These are phyloP conservation scores for Dactylellina leptospora DNA, from an alignment of 2,329 filamentous ascomycete species.

Conservation along the genomic window DNA sequence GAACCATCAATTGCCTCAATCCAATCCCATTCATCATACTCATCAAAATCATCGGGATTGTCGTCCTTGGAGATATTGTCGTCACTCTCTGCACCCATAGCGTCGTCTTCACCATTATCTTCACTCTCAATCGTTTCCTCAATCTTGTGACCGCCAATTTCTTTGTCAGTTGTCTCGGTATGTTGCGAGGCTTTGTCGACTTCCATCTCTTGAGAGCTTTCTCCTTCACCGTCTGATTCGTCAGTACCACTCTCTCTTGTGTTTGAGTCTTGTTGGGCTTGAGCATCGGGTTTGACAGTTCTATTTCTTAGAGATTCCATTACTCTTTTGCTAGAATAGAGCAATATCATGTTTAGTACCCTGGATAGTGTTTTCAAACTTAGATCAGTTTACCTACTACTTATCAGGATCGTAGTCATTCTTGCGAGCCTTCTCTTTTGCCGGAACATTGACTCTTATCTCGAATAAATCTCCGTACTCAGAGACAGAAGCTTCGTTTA, in stretches of 20 bases:
- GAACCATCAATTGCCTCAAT: neutral
- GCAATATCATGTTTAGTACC: neutral
- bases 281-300: too few relatives aligned
- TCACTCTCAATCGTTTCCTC: neutral
- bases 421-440: neutral
- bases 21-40: neutral
- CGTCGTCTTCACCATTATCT: neutral
- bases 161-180: too few relatives aligned
- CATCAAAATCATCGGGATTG: neutral
- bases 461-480: neutral
- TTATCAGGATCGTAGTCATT: constrained; percentile 2
- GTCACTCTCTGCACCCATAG: neutral
- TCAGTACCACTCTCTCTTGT: neutral
- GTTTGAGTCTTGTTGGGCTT: neutral
- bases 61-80: neutral
- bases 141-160: neutral
- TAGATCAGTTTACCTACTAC: neutral
- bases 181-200: neutral
- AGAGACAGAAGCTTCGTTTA: neutral
- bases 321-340: neutral
- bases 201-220: neutral
- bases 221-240: neutral
- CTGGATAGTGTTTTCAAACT: neutral
- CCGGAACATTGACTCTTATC: neutral
- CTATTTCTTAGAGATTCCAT: too few relatives aligned